Evolutionary conservation across 2,329 filamentous ascomycete species (phyloP).

Genomic region (Pseudogymnoascus sp.): DNA sequence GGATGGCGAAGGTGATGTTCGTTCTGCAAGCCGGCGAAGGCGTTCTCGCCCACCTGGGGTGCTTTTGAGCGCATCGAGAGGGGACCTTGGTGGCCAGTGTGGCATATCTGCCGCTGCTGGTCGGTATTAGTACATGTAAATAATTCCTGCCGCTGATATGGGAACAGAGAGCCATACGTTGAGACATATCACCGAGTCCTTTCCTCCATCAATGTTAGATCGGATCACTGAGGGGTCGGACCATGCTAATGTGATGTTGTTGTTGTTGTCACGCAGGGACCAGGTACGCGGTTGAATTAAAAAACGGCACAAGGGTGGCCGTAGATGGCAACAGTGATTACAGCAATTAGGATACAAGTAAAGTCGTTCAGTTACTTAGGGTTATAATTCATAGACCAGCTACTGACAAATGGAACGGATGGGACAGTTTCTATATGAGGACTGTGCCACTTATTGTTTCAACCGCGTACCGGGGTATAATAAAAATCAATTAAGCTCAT

Average conservation of each 20-base stretch:
- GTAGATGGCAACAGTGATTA: too few species aligned
- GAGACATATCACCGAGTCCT: constrained; percentile 19
- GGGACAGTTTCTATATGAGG: too few species aligned
- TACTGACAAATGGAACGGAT: too few species aligned
- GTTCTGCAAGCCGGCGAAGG: constrained; percentile 59
- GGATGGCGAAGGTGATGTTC: constrained; percentile 60
- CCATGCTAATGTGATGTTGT: constrained; percentile 1
- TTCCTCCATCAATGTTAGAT: constrained; percentile 6
- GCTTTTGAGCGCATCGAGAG: constrained; percentile 54
- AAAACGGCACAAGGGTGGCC: too few species aligned
- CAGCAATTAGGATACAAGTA: too few species aligned
- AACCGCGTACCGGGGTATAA: constrained; percentile 6
- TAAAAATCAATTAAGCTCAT: constrained; percentile 3
- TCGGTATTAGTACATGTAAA: not conserved
- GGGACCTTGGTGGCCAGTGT: constrained; percentile 61
- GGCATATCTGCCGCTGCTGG: constrained; percentile 32
- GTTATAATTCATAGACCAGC: too few species aligned
- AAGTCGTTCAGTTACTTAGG: too few species aligned
- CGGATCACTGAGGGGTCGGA: not conserved
- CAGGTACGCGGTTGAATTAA: too few species aligned
- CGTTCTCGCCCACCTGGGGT: constrained; percentile 74
- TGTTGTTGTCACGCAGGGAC: not conserved
- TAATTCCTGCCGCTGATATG: not conserved
- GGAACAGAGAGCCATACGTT: constrained; percentile 15
- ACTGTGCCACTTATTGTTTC: too few species aligned